A percentile compares a stretch with the other conserved stretches of the same genome.
phyloP scores from a whole-genome alignment of 345 rosid genomes.

The Rhodomyrtus tomentosa region DNA sequence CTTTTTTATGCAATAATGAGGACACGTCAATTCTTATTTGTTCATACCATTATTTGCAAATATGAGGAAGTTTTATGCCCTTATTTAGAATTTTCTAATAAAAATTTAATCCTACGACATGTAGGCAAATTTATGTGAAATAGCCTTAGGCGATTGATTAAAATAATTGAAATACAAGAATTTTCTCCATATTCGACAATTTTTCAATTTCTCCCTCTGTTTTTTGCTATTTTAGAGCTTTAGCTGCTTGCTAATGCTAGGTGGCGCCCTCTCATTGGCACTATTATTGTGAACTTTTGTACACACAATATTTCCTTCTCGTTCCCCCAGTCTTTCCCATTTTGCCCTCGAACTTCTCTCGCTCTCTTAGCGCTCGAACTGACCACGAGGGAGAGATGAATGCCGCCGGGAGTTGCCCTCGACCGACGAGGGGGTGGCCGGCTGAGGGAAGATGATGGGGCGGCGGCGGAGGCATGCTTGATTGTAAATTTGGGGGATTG shows the following conservation, averaged over 20 bases:
- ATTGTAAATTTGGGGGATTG: neutral
- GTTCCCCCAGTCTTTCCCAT: neutral
- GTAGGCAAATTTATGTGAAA: neutral
- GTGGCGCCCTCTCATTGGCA: neutral
- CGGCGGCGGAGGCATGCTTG: neutral
- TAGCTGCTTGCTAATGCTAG: neutral
- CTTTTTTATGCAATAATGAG: no score
- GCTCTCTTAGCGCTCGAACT: neutral
- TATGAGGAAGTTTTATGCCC: no score
- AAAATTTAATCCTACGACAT: no score
- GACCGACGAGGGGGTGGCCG: neutral
- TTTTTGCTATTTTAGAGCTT: neutral
- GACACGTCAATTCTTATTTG: no score
- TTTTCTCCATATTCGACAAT: neutral
- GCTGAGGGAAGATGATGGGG: neutral
- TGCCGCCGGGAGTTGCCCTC: neutral
- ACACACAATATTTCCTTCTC: neutral
- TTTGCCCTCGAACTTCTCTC: neutral
- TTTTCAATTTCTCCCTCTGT: neutral
- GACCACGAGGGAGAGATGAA: neutral
- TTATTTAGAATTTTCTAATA: no score
- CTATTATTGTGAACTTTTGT: neutral
- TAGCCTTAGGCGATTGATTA: neutral
- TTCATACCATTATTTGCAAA: no score
- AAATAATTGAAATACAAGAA: neutral